Percentiles rank a stretch among this genome's conserved stretches.
These are phyloP conservation scores for Seminavis robusta DNA, from an alignment of 108 stramenopile species.

Conservation along the genomic window DNA sequence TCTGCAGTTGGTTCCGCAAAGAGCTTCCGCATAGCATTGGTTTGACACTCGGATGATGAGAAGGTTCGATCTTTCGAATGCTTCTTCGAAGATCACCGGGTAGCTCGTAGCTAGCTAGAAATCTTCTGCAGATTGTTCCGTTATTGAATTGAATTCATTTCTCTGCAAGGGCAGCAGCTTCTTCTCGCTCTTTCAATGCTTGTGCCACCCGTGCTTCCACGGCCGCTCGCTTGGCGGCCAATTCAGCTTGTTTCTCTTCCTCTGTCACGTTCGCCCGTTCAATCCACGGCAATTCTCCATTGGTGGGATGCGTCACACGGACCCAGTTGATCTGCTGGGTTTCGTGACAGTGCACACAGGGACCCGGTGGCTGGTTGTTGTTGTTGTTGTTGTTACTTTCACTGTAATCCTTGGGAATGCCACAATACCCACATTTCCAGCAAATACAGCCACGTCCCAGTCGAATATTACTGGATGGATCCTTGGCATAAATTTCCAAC, in stretches of 20 bases:
- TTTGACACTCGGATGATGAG: too few relatives aligned
- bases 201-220: constrained; percentile 8
- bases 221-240: constrained; percentile 1
- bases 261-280: constrained; percentile 7
- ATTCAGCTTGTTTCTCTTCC: constrained; percentile 7
- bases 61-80: too few relatives aligned
- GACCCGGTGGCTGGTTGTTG: too few relatives aligned
- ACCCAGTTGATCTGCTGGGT: constrained; percentile 21
- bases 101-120: too few relatives aligned
- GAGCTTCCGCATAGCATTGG: too few relatives aligned
- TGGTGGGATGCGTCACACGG: not conserved
- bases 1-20: too few relatives aligned
- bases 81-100: too few relatives aligned
- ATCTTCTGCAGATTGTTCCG: too few relatives aligned
- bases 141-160: too few relatives aligned
- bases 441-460: constrained; percentile 21
- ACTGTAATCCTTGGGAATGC: constrained; percentile 10
- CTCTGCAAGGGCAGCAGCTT: too few relatives aligned
- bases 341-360: constrained; percentile 12
- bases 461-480: constrained; percentile 1
- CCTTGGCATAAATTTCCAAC: constrained; percentile 8
- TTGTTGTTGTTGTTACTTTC: constrained; percentile 1
- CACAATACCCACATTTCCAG: constrained; percentile 19
- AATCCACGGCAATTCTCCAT: constrained; percentile 16
- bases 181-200: constrained; percentile 9